phyloP scores from a whole-genome alignment of 768 basidiomycete genomes.

The Dioszegia aurantiaca region DNA sequence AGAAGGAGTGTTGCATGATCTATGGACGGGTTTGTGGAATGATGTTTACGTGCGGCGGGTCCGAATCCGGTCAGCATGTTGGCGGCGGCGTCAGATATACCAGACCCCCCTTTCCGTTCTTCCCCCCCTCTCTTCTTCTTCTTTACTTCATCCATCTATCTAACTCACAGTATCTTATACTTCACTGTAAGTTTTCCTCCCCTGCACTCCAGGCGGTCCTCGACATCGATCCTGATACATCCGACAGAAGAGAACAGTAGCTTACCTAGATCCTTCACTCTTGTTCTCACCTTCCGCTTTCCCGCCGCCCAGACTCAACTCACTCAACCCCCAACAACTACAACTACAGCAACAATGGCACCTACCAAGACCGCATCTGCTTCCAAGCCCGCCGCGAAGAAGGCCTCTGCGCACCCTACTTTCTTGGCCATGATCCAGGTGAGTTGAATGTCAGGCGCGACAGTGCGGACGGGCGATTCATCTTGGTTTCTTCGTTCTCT shows the following conservation, averaged over 20 bases:
- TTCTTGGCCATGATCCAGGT: conserved; percentile 57
- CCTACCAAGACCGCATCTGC: conserved; percentile 35
- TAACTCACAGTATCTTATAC: conserved; percentile 6
- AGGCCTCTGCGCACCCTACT: conserved; percentile 58
- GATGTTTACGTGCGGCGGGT: neutral
- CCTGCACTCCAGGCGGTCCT: neutral
- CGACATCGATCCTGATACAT: neutral
- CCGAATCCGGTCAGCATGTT: neutral
- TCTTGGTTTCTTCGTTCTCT: conserved; percentile 8
- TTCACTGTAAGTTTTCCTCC: conserved; percentile 2
- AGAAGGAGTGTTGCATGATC: too few species aligned
- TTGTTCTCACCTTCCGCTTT: conserved; percentile 12
- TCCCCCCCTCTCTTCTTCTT: conserved; percentile 21
- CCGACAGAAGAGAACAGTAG: neutral
- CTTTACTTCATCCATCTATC: neutral
- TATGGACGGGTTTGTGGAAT: too few species aligned
- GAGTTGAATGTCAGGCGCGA: conserved; percentile 22
- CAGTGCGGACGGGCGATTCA: neutral
- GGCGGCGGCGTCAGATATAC: conserved; percentile 12
- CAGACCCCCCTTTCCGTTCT: conserved; percentile 9
- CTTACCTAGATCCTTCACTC: conserved; percentile 6
- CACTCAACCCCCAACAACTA: conserved; percentile 18
- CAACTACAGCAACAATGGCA: conserved; percentile 43
- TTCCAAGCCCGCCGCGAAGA: conserved; percentile 47
- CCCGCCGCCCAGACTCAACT: conserved; percentile 1